A percentile compares a stretch with the other conserved stretches of the same genome.
Conservation (phyloP, 805 yeast species). For the Metschnikowia cubensis region DNA sequence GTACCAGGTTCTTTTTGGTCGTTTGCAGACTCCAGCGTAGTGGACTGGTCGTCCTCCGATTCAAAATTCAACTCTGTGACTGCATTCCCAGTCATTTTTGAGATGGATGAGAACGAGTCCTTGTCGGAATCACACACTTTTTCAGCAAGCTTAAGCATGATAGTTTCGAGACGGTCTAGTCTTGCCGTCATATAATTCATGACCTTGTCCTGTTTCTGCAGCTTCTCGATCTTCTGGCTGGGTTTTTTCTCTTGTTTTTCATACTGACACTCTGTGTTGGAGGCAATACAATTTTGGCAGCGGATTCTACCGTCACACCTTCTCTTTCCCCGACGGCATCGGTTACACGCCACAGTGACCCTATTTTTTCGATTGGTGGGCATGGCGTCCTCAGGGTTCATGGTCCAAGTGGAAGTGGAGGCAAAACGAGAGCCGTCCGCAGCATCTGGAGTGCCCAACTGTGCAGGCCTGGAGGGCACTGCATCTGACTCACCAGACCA, state of each 20-base stretch:
- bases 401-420: neutral
- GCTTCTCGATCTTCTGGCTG: slow-evolving; percentile 1
- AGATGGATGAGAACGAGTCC: neutral
- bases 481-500: too few species aligned
- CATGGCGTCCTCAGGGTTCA: neutral
- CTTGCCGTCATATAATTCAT: slow-evolving; percentile 2
- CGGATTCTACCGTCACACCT: slow-evolving; percentile 14
- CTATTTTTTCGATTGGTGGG: slow-evolving; percentile 4
- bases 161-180: slow-evolving; percentile 6
- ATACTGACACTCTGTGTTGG: slow-evolving; percentile 11
- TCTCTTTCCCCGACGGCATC: slow-evolving; percentile 17
- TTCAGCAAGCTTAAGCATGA: slow-evolving; percentile 2
- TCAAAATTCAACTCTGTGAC: neutral
- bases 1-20: neutral
- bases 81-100: neutral
- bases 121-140: slow-evolving; percentile 1
- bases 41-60: neutral
- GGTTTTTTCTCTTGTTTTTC: slow-evolving; percentile 10
- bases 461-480: neutral
- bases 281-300: slow-evolving; percentile 12
- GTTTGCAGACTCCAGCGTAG: neutral
- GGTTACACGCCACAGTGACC: slow-evolving; percentile 15
- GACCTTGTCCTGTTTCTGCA: slow-evolving; percentile 2
- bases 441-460: neutral
- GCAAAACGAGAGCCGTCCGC: neutral